Conservation (phyloP, 768 basidiomycete genomes). For the Chalciporus chontae region DNA sequence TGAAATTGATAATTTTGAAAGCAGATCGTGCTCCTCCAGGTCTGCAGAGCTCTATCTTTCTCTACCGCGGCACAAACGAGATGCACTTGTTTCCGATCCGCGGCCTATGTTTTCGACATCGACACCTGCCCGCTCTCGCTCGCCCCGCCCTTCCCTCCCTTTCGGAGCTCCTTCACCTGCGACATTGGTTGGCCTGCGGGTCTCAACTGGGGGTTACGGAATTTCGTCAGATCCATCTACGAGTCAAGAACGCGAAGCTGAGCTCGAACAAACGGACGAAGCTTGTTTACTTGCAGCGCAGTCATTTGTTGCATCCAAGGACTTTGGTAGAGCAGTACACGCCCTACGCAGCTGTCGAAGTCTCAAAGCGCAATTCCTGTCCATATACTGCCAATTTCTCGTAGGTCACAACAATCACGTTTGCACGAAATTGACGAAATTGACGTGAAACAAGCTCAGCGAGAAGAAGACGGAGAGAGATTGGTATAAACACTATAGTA, state of each 20-base stretch:
- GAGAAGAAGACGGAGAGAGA: slow-evolving; percentile 81
- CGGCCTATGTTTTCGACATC: slow-evolving; percentile 52
- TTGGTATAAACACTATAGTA: slow-evolving; percentile 82
- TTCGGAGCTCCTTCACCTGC: slow-evolving; percentile 30
- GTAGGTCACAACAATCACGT: slow-evolving; percentile 45
- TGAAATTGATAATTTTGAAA: slow-evolving; percentile 12
- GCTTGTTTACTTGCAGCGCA: slow-evolving; percentile 73
- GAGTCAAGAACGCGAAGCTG: slow-evolving; percentile 37
- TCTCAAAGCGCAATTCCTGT: slow-evolving; percentile 71
- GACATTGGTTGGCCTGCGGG: slow-evolving; percentile 31
- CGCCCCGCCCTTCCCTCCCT: slow-evolving; percentile 36
- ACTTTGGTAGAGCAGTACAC: slow-evolving; percentile 71
- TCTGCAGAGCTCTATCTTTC: slow-evolving; percentile 72
- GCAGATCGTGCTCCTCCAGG: slow-evolving; percentile 40
- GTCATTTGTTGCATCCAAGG: slow-evolving; percentile 70
- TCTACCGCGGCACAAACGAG: slow-evolving; percentile 47
- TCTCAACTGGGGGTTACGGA: slow-evolving; percentile 19
- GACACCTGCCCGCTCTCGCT: slow-evolving; percentile 50
- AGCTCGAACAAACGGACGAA: slow-evolving; percentile 58
- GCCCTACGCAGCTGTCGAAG: slow-evolving; percentile 64
- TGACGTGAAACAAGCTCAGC: slow-evolving; percentile 50
- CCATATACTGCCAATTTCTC: slow-evolving; percentile 78
- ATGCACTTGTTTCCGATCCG: slow-evolving; percentile 22
- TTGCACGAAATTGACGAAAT: slow-evolving; percentile 3
- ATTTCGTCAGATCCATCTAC: slow-evolving; percentile 16